phyloP scores from a whole-genome alignment of 495 filamentous ascomycete species.

The Venustampulla echinocandica region DNA sequence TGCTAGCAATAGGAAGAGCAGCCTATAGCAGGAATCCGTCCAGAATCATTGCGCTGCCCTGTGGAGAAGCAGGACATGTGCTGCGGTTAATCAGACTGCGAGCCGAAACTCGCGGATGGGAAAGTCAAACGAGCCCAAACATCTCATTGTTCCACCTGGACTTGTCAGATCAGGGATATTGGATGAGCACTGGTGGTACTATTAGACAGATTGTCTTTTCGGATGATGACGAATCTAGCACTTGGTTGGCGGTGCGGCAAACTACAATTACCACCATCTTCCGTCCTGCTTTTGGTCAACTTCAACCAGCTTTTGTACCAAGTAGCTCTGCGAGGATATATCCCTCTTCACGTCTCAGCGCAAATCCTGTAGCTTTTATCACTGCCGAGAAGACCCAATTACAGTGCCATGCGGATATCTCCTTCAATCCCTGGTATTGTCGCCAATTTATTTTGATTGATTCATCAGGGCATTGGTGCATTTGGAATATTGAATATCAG shows the following conservation, averaged over 20 bases:
- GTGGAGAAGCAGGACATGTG: constrained; percentile 42
- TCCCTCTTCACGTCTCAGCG: constrained; percentile 45
- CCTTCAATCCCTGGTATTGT: constrained; percentile 69
- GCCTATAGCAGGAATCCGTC: constrained; percentile 2
- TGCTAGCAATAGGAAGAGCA: constrained; percentile 9
- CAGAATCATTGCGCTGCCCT: constrained; percentile 37
- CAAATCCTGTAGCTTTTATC: constrained; percentile 53
- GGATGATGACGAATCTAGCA: constrained; percentile 34
- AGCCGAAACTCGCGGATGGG: constrained; percentile 39
- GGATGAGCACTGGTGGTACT: constrained; percentile 45
- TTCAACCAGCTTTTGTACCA: neutral
- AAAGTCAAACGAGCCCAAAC: constrained; percentile 26
- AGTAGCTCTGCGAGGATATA: neutral
- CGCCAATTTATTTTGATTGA: constrained; percentile 62
- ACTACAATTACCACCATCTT: constrained; percentile 47
- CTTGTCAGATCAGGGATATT: constrained; percentile 40
- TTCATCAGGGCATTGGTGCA: constrained; percentile 59
- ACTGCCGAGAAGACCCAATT: constrained; percentile 45
- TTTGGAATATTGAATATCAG: constrained; percentile 54
- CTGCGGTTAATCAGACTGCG: constrained; percentile 39
- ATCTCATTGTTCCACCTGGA: constrained; percentile 32
- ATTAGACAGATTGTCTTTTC: constrained; percentile 64
- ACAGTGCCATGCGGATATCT: constrained; percentile 55
- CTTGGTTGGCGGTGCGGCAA: constrained; percentile 58
- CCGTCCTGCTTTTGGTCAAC: constrained; percentile 37